Base-by-base conservation (phyloP, 2,329 filamentous ascomycete species). In the Colletotrichum acutatum region DNA sequence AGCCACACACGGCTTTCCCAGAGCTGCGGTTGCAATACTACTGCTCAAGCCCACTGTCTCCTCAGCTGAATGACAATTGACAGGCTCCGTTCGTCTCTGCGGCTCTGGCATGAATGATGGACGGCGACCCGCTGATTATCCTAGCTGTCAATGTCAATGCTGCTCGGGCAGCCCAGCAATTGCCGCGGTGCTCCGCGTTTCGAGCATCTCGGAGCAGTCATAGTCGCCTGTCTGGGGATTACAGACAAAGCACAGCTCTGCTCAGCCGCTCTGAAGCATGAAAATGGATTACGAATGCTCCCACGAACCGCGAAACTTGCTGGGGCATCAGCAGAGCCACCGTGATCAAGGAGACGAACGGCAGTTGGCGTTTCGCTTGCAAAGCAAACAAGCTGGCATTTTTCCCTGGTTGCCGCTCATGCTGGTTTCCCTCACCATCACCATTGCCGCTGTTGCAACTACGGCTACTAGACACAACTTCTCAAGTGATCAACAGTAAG, bases 61-160 rank as follows among this genome's bases (percentile, higher is more conserved):
- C 54, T 65, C 66, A 56, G 24, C 61, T 72, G 64, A 67, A 72
- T 57, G 60, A 46, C 42, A 69, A 22, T 22, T 42, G 58, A 58
- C 69, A 68, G 58, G 54, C 54, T 52, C 28, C 26, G 59, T 59
- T 59, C 53, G 65, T 72, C 54, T 65, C 66, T 72, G 54, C 66
- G 68, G 68, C 68, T 74, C 68, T 46, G 62, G 68, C 71, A 72
- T 74, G 68, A 72, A 72, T 49, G 32, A 72, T 74, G 57, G 63
- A 72, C 19, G 32, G 19, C 49, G 61, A 72, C 57, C 68, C 56
- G 71, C 68, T 26, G 60, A 61, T 49, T 26, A 67, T 42, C 71
- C 71, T 63, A 37, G 71, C 58, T 42, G 14, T 61, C 53, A 24
- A 52, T 28, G 30, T 74, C 62, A 74, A 74, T 74, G 71, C 71